phyloP scores from a whole-genome alignment of 352 stramenopile species.

The Pythium rhizo-oryzae region DNA sequence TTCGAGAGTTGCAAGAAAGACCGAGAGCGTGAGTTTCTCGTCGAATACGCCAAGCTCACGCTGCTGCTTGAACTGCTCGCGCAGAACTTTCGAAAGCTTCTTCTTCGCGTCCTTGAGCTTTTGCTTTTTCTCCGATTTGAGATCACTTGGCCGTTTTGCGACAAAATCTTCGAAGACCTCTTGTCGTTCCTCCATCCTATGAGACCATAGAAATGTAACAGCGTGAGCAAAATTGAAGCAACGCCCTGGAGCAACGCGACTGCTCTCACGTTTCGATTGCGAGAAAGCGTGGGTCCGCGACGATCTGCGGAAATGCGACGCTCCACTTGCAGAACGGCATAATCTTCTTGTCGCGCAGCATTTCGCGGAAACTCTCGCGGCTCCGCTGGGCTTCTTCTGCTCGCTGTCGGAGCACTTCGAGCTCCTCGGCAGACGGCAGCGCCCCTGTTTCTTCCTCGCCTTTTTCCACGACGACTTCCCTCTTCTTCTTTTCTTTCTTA shows the following conservation, averaged over 20 bases:
- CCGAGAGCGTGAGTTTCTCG: slow-evolving; percentile 47
- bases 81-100: slow-evolving; percentile 45
- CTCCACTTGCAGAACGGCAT: slow-evolving; percentile 87
- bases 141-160: slow-evolving; percentile 65
- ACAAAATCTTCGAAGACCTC: slow-evolving; percentile 85
- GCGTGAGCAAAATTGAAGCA: not conserved
- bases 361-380: slow-evolving; percentile 57
- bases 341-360: slow-evolving; percentile 85
- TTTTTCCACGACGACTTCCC: not conserved
- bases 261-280: slow-evolving; percentile 46
- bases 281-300: slow-evolving; percentile 72
- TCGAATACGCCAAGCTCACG: slow-evolving; percentile 40
- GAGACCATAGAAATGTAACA: not conserved
- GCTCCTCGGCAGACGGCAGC: slow-evolving; percentile 36
- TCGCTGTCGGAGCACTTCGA: slow-evolving; percentile 33
- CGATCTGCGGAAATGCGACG: slow-evolving; percentile 74
- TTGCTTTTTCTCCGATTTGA: slow-evolving; percentile 77
- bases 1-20: slow-evolving; percentile 63
- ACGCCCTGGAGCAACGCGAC: not conserved
- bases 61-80: slow-evolving; percentile 44
- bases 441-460: slow-evolving; percentile 21
- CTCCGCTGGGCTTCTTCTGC: slow-evolving; percentile 49
- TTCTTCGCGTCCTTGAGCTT: slow-evolving; percentile 72
- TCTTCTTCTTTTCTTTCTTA: slow-evolving; percentile 28
- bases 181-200: slow-evolving; percentile 78